phyloP scores from a whole-genome alignment of 441 rosid genomes.

The Mallotus repandus region DNA sequence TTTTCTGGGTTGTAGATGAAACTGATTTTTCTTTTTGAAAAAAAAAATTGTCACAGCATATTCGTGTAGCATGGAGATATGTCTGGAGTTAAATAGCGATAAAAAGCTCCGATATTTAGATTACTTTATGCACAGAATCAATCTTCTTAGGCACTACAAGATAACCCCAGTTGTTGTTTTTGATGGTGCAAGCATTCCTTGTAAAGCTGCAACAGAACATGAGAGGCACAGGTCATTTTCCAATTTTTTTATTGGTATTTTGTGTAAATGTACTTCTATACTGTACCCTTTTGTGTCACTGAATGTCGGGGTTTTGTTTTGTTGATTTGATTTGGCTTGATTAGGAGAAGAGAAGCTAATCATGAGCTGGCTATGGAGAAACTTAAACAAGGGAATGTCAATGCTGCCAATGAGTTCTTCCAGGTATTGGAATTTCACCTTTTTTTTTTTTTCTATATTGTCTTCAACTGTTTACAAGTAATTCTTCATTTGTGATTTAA shows the following conservation, averaged over 20 bases:
- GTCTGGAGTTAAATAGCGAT: slow-evolving; percentile 52
- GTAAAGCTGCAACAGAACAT: slow-evolving; percentile 68
- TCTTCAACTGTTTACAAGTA: not conserved
- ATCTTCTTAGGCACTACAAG: slow-evolving; percentile 59
- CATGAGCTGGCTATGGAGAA: slow-evolving; percentile 63
- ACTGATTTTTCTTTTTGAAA: not conserved
- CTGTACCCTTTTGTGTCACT: not conserved
- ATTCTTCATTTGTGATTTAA: no score
- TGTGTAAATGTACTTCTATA: not conserved
- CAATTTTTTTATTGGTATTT: not conserved
- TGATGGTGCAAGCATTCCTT: slow-evolving; percentile 77
- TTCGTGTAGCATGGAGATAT: slow-evolving; percentile 93
- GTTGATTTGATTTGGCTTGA: not conserved
- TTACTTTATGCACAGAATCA: slow-evolving; percentile 77
- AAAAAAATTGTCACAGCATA: slow-evolving; percentile 48
- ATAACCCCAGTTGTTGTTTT: slow-evolving; percentile 76
- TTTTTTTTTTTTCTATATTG: not conserved
- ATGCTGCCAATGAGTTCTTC: slow-evolving; percentile 67
- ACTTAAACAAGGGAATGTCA: slow-evolving; percentile 66
- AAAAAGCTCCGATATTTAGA: slow-evolving; percentile 61
- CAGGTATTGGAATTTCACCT: slow-evolving; percentile 44
- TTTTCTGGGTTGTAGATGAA: not conserved
- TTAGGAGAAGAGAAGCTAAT: slow-evolving; percentile 62
- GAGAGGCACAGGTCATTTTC: slow-evolving; percentile 49
- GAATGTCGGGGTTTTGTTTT: not conserved